phyloP scores from a whole-genome alignment of 768 basidiomycete species.

The Phlegmacium glaucopus region DNA sequence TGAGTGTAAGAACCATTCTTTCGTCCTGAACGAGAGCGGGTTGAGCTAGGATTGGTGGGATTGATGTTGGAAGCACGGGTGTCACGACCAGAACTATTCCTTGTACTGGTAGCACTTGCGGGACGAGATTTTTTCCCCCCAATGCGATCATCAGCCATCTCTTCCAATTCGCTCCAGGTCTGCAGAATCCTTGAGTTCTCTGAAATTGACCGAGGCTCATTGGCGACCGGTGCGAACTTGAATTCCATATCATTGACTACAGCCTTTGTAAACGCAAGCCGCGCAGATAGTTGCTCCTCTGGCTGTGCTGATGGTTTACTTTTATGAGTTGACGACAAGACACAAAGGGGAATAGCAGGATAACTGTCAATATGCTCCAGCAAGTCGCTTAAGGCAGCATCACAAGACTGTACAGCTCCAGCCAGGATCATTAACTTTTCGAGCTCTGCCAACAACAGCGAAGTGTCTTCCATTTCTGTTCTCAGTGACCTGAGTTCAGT shows the following conservation, averaged over 20 bases:
- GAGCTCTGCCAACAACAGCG: conserved; percentile 46
- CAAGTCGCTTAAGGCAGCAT: conserved; percentile 78
- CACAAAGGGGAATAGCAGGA: conserved; percentile 53
- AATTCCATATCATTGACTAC: conserved; percentile 45
- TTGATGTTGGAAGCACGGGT: conserved; percentile 44
- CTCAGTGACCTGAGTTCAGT: conserved; percentile 61
- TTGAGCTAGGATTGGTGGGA: conserved; percentile 6
- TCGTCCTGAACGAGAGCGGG: conserved; percentile 16
- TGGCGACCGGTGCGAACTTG: conserved; percentile 37
- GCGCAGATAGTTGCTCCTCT: conserved; percentile 62
- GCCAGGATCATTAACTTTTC: conserved; percentile 54
- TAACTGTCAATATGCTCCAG: conserved; percentile 86
- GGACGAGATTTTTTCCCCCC: conserved; percentile 62
- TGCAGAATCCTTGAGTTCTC: conserved; percentile 71
- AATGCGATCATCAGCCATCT: conserved; percentile 74
- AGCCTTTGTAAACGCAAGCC: conserved; percentile 60
- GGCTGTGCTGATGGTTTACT: conserved; percentile 43
- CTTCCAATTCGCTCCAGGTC: conserved; percentile 77
- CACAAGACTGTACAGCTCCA: conserved; percentile 51
- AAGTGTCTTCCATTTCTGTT: conserved; percentile 53
- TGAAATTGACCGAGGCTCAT: conserved; percentile 56
- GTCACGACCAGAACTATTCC: conserved; percentile 53
- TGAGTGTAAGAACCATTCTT: conserved; percentile 27
- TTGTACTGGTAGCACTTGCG: conserved; percentile 59
- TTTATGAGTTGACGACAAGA: conserved; percentile 48